Base-by-base conservation (phyloP, 257 asterid genomes). In the Cinchona pubescens region DNA sequence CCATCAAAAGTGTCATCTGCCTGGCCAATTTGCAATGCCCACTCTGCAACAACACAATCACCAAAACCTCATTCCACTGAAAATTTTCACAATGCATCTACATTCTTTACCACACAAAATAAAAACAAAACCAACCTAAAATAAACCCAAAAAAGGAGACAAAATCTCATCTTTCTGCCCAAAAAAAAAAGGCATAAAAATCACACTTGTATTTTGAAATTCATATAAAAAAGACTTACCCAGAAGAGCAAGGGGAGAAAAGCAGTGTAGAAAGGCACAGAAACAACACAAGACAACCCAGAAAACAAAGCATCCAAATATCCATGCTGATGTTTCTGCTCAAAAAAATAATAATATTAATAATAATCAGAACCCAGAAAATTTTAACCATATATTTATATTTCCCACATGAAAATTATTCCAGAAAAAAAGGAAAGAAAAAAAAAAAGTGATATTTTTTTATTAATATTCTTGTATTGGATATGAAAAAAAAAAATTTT, bases 231-330 rank as follows among this genome's bases (percentile, higher is more conserved):
- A 23, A 64, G 7, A 38, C 81, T 49, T 90, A 92, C 98, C 98
- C 98, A 95, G 90, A 92, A 95, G 63, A 95, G 92, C 87, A 92
- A 81, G 71, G 98, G 99, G 69, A 95, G 96, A 80, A 95, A 92
- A 42, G 91, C 97, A 79, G 98, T 92, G 81, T 91, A 92, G 79
- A 95, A 95, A 71, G 99, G 99, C 81, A 95, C 99, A 55, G 99
- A 95, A 78, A 91, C 97, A 75, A 88, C 94, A 80, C 90, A 91
- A 32, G 98, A 92, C 79, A 95, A 59, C 58, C 81, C 93, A 79
- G 96, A 89, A 81, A 92, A 95, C 29, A 95, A 82, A 69, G 87
- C 88, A 88, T 95, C 99, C 90, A 90, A 79, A 74, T 79, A 79
- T 45, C 77, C 80, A 77, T 84, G 82, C 83, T 85, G 89, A 82